Evolutionary conservation across 2,329 filamentous ascomycete genomes (phyloP), one percentile per base, ranked within the genome.

Genomic region (Botrytis fragariae): DNA sequence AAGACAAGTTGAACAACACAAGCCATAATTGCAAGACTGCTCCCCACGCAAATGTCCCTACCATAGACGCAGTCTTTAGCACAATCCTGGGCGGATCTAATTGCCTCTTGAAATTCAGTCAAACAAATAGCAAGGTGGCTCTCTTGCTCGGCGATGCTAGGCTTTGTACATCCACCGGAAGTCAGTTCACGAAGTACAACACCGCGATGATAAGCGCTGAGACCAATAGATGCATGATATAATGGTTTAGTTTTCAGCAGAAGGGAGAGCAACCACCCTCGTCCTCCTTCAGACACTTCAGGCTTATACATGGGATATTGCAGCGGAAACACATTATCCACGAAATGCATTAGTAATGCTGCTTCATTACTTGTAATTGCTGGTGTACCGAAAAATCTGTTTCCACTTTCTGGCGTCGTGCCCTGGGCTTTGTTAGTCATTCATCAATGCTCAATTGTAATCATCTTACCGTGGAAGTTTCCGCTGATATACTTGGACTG

Each of bases 221-320:
- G 83, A 39, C 87, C 86, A 29, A 90, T 82, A 64, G 85, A 84
- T 3, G 87, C 86, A 79, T 90, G 87, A 79, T 87, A 89, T 32
- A 90, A 83, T 1, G 87, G 84, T 74, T 86, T 87, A 80, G 88
- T 90, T 74, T 84, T 85, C 72, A 87, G 84, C 16, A 91, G 82
- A 60, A 89, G 82, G 18, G 71, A 72, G 18, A 44, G 87, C 85
- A 51, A 91, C 89, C 89, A 91, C 39, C 86, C 85, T 67, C 87
- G 85, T 22, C 89, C 89, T n/a, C 87, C 86, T 72, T 87, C 83
- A 5, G 87, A 82, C 9, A 89, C 78, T 3, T 84, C 83, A 0
- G 89, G 89, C 1, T 84, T 84, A 80, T 91, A 91, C 78, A 90
- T 89, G 8, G 89, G 89, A 77, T 89, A 91, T 1, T 91, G 81